A percentile compares a stretch with the other conserved stretches of the same genome.
These are phyloP conservation scores for Eremothecium cymbalariae DNA, from an alignment of 1,139 yeast genomes.

Conservation along the genomic window DNA sequence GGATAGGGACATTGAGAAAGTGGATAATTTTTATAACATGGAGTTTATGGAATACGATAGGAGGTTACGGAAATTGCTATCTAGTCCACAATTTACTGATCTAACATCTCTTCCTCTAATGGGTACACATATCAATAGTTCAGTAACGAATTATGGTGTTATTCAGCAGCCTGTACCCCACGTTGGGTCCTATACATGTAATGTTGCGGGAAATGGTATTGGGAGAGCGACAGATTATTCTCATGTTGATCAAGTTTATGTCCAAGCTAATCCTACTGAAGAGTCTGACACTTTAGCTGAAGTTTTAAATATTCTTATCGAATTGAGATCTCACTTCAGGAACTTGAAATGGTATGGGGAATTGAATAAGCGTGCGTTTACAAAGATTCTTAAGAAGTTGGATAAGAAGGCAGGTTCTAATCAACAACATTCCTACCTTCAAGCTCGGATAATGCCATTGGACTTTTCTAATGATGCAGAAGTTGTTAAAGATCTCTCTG, in stretches of 20 bases:
- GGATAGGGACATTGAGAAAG: conserved; percentile 75
- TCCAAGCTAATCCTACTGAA: conserved; percentile 16
- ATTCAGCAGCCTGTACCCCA: too few relatives aligned
- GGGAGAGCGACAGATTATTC: too few relatives aligned
- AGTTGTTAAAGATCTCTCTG: conserved; percentile 45
- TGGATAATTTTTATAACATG: conserved; percentile 66
- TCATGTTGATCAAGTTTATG: too few relatives aligned
- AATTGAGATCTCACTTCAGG: conserved; percentile 67
- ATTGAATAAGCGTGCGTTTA: conserved; percentile 81
- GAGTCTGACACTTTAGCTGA: conserved; percentile 69
- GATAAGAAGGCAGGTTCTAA: conserved; percentile 76
- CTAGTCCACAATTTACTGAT: conserved; percentile 29
- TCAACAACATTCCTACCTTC: conserved; percentile 58
- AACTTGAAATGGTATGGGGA: conserved; percentile 93
- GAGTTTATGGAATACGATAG: conserved; percentile 69
- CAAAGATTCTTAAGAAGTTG: conserved; percentile 80
- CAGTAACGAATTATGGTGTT: background rate
- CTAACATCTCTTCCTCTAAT: conserved; percentile 14
- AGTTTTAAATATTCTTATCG: conserved; percentile 64
- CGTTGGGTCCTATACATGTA: too few relatives aligned
- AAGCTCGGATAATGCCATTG: conserved; percentile 62
- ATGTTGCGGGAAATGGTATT: too few relatives aligned
- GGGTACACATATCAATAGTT: conserved; percentile 6
- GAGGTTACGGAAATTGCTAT: conserved; percentile 46
- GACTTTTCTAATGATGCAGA: conserved; percentile 68